Conservation (phyloP, 1,284 basidiomycete genomes). For the Psilocybe mexicana region DNA sequence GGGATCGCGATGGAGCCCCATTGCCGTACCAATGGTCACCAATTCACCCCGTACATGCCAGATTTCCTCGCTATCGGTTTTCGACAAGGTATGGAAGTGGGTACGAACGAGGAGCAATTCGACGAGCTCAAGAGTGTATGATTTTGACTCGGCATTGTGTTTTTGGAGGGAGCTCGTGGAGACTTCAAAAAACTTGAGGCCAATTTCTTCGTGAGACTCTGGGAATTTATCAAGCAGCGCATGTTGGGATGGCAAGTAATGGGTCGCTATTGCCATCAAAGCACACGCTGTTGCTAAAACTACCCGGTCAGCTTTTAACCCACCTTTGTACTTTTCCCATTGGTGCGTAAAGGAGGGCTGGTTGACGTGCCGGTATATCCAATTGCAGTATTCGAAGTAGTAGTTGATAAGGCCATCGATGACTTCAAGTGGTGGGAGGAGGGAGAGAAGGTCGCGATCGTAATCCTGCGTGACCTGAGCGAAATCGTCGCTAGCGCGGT, state of each 20-base stretch:
- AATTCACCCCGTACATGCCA: conserved; percentile 74
- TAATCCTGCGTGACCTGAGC: conserved; percentile 54
- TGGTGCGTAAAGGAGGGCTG: conserved; percentile 56
- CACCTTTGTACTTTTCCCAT: conserved; percentile 73
- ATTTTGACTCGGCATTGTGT: conserved; percentile 56
- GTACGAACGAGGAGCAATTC: conserved; percentile 68
- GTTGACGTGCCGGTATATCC: conserved; percentile 79
- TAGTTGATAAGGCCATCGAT: conserved; percentile 72
- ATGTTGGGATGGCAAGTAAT: conserved; percentile 70
- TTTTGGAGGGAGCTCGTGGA: conserved; percentile 67
- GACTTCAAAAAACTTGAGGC: conserved; percentile 64
- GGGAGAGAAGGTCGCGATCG: conserved; percentile 67
- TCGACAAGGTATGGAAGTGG: conserved; percentile 70
- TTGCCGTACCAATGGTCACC: conserved; percentile 69
- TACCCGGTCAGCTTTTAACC: conserved; percentile 62
- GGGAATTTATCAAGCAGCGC: conserved; percentile 50
- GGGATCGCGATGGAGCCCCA: conserved; percentile 82
- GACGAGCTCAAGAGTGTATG: conserved; percentile 73
- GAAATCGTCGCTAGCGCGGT: conserved; percentile 44
- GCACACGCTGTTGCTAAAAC: conserved; percentile 68
- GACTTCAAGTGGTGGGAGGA: conserved; percentile 62
- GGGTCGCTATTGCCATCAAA: conserved; percentile 69
- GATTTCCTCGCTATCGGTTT: conserved; percentile 75
- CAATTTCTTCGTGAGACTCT: conserved; percentile 56
- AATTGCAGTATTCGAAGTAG: conserved; percentile 84